A percentile compares a stretch with the other conserved stretches of the same genome.
Evolutionary conservation across 257 asterid species (phyloP).

Genomic region (Solanum chaucha): DNA sequence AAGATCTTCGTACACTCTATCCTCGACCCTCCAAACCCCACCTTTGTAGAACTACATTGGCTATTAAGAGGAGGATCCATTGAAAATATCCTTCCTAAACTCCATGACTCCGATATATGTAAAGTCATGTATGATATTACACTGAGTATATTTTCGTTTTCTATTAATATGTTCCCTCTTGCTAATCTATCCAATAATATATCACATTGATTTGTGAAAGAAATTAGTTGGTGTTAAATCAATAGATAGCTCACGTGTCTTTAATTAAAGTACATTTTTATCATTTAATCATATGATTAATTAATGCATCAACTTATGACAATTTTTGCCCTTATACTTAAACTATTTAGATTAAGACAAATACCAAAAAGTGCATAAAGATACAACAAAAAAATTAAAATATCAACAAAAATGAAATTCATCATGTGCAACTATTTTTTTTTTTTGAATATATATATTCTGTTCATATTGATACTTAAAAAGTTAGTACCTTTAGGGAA

Average conservation of each 20-base stretch:
- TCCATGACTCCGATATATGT: not conserved
- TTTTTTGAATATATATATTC: not conserved
- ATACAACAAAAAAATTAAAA: no score
- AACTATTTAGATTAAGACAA: not conserved
- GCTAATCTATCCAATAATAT: not conserved
- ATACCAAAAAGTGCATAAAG: not conserved
- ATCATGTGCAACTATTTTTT: not conserved
- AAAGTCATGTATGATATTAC: not conserved
- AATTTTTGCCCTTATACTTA: not conserved
- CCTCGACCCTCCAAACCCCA: not conserved
- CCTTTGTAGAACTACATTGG: not conserved
- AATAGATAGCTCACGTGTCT: not conserved
- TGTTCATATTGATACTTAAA: not conserved
- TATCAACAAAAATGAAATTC: not conserved
- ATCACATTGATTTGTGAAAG: not conserved
- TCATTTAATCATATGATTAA: not conserved
- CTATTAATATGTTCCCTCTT: not conserved
- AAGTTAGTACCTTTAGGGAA: not conserved
- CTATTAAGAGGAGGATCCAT: not conserved
- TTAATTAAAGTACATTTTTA: not conserved
- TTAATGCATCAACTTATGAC: not conserved
- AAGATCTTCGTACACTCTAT: not conserved
- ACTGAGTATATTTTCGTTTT: no score
- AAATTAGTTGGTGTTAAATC: not conserved
- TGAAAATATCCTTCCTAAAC: not conserved